Evolutionary conservation across 331 rosid species (phyloP).

Genomic region (Rosa hybrid): DNA sequence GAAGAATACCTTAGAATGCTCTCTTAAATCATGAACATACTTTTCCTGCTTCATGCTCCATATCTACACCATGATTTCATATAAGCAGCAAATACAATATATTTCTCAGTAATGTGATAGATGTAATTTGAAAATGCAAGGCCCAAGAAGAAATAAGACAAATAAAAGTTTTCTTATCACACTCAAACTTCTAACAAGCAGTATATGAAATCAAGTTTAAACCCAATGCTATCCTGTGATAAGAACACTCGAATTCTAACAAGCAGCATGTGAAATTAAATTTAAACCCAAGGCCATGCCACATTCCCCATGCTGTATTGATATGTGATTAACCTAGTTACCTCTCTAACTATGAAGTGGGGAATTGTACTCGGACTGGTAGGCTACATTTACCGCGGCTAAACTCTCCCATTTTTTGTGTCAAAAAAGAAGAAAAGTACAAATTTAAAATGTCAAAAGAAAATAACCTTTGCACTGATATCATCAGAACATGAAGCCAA

Average conservation of each 20-base stretch:
- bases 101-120: conserved; percentile 1
- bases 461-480: conserved; percentile 54
- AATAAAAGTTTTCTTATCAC: neutral
- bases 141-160: neutral
- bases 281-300: conserved; percentile 1
- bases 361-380: neutral
- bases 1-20: conserved; percentile 72
- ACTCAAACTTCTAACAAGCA: neutral
- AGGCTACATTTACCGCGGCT: neutral
- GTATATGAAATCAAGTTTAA: neutral
- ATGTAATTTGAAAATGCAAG: neutral
- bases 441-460: neutral
- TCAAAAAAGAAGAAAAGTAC: neutral
- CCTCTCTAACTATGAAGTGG: neutral
- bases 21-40: conserved; percentile 74
- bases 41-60: conserved; percentile 86
- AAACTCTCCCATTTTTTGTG: neutral
- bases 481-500: conserved; percentile 90
- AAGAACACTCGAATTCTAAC: neutral
- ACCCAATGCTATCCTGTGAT: neutral
- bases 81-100: neutral
- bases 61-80: conserved; percentile 52
- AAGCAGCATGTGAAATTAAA: neutral
- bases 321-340: neutral
- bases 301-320: neutral